These are phyloP conservation scores for Eimeria praecox DNA, from an alignment of 169 alveolate genomes.

Conservation along the genomic window DNA sequence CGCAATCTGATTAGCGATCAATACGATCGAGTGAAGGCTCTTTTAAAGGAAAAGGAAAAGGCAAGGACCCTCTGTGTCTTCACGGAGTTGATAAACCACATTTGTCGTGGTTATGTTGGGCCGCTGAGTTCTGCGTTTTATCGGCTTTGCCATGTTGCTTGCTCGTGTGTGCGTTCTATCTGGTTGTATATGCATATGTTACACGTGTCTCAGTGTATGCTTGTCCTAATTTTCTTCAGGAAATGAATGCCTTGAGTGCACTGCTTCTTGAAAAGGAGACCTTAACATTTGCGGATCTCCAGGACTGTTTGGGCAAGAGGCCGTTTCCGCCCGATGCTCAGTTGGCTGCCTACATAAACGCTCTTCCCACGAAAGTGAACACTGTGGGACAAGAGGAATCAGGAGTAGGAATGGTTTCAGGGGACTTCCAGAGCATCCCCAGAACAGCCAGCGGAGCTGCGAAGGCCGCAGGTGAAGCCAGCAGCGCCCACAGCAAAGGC, in stretches of 20 bases:
- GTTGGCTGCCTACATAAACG: conserved; percentile 77
- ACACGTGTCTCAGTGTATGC: neutral
- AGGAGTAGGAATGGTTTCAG: neutral
- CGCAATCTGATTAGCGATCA: conserved; percentile 90
- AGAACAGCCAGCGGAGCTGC: neutral
- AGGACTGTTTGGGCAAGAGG: conserved; percentile 91
- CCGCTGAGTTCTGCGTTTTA: neutral
- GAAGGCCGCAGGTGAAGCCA: neutral
- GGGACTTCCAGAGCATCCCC: neutral
- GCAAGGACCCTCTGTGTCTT: conserved; percentile 30
- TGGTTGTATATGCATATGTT: neutral
- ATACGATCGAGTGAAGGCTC: conserved; percentile 89
- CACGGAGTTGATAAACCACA: neutral
- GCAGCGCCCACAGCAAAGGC: neutral
- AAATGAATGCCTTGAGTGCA: conserved; percentile 62
- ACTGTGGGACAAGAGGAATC: neutral
- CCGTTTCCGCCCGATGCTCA: conserved; percentile 84
- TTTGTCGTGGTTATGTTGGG: neutral
- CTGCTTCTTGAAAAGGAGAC: conserved; percentile 89
- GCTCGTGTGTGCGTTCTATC: neutral
- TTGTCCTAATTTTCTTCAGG: neutral
- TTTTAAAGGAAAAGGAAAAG: conserved; percentile 88
- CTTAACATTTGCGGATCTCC: conserved; percentile 90
- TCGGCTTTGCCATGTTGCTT: neutral
- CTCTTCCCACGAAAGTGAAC: conserved; percentile 68